Conservation (phyloP, 352 stramenopile genomes). For the Phytophthora sp. region DNA sequence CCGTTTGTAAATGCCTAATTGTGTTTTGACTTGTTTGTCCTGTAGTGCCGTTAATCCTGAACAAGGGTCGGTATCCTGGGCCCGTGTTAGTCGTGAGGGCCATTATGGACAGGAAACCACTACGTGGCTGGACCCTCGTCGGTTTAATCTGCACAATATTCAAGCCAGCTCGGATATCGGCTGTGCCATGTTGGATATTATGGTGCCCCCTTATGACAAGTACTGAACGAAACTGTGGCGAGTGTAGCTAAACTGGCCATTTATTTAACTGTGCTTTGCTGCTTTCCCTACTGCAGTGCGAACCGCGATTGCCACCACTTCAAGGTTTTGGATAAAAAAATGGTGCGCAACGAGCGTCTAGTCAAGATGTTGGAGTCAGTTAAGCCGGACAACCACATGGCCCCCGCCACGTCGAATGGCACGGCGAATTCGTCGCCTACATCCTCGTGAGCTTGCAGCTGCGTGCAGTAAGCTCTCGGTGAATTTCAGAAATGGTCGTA, state of each 20-base stretch:
- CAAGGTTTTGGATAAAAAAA: constrained; percentile 65
- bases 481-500: constrained; percentile 10
- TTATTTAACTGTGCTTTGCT: constrained; percentile 8
- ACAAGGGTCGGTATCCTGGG: constrained; percentile 60
- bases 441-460: constrained; percentile 34
- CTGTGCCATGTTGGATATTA: constrained; percentile 83
- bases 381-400: constrained; percentile 72
- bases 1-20: constrained; percentile 2
- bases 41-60: constrained; percentile 45
- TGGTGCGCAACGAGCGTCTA: constrained; percentile 58
- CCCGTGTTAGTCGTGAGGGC: constrained; percentile 63
- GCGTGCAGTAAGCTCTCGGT: constrained; percentile 8
- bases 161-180: constrained; percentile 72
- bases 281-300: constrained; percentile 43
- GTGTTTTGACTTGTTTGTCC: constrained; percentile 1
- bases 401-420: constrained; percentile 42
- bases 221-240: constrained; percentile 31
- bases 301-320: constrained; percentile 84
- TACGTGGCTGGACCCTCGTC: constrained; percentile 82
- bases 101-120: constrained; percentile 64
- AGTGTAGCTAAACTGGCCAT: background rate
- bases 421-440: constrained; percentile 37
- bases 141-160: constrained; percentile 86
- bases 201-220: constrained; percentile 90
- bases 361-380: constrained; percentile 80